Percentiles rank a stretch among this genome's conserved stretches.
phyloP scores from a whole-genome alignment of 345 rosid genomes.

The Citrus trifoliata region DNA sequence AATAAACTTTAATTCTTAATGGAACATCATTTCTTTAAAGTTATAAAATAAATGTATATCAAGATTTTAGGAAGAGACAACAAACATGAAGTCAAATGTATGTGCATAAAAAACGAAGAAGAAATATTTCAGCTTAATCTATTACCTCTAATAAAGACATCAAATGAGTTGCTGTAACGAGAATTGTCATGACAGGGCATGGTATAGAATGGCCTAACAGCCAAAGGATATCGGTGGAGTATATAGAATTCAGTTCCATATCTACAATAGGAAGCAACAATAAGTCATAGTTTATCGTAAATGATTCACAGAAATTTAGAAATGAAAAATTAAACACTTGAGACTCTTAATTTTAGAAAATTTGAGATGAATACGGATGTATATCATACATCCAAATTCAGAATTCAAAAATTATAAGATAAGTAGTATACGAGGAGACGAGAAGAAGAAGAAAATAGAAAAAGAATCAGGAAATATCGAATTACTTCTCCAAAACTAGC shows the following conservation, averaged over 20 bases:
- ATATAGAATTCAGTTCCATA: slow-evolving; percentile 89
- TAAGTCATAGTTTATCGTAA: neutral
- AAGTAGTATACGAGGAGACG: neutral
- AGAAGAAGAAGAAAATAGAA: neutral
- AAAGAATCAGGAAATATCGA: neutral
- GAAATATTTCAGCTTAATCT: neutral
- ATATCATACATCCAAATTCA: neutral
- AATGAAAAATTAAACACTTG: neutral
- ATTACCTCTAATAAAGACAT: slow-evolving; percentile 90
- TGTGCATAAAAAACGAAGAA: neutral
- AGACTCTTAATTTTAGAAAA: neutral
- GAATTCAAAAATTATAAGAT: neutral
- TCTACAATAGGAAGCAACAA: slow-evolving; percentile 32
- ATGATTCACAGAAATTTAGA: neutral
- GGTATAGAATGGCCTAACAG: slow-evolving; percentile 91
- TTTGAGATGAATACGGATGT: neutral
- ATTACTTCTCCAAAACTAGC: slow-evolving; percentile 80
- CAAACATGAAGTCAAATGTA: neutral
- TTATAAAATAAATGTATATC: neutral
- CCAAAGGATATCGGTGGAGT: slow-evolving; percentile 72
- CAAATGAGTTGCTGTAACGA: slow-evolving; percentile 82
- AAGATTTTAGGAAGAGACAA: neutral
- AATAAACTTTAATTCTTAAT: neutral
- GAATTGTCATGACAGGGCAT: slow-evolving; percentile 83
- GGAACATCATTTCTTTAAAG: neutral